Evolutionary conservation across 371 early-diverging fungal genomes (phyloP).

Genomic region (Lichtheimia ramosa): DNA sequence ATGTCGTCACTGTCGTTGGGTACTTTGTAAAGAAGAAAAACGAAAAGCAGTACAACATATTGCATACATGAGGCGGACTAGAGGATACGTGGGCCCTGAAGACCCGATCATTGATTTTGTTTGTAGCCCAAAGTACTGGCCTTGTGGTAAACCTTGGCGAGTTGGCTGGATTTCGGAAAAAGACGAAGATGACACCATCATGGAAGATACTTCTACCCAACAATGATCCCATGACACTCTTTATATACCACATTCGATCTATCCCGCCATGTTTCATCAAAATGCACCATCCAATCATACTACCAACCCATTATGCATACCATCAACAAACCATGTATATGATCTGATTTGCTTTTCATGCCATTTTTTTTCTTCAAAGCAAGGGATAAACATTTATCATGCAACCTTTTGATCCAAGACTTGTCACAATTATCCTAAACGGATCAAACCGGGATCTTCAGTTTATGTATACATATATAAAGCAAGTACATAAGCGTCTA

Average conservation of each 20-base stretch:
- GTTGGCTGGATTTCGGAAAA: slow-evolving; percentile 46
- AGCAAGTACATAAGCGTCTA: not conserved
- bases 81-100: slow-evolving; percentile 34
- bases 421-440: no score
- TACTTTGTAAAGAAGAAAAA: slow-evolving; percentile 54
- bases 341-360: not conserved
- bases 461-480: not conserved
- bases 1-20: slow-evolving; percentile 52
- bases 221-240: no score
- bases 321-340: no score
- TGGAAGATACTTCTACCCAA: no score
- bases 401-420: no score
- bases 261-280: no score
- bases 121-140: slow-evolving; percentile 51
- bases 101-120: slow-evolving; percentile 45
- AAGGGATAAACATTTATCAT: not conserved
- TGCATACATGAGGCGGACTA: slow-evolving; percentile 36
- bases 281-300: no score
- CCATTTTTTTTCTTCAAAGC: not conserved
- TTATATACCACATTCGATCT: no score
- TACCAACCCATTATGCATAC: no score
- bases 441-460: not conserved
- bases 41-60: slow-evolving; percentile 46
- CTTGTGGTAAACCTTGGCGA: slow-evolving; percentile 48
- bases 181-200: not conserved